Evolutionary conservation across 495 filamentous ascomycete species (phyloP).

Genomic region (Daldinia loculata): DNA sequence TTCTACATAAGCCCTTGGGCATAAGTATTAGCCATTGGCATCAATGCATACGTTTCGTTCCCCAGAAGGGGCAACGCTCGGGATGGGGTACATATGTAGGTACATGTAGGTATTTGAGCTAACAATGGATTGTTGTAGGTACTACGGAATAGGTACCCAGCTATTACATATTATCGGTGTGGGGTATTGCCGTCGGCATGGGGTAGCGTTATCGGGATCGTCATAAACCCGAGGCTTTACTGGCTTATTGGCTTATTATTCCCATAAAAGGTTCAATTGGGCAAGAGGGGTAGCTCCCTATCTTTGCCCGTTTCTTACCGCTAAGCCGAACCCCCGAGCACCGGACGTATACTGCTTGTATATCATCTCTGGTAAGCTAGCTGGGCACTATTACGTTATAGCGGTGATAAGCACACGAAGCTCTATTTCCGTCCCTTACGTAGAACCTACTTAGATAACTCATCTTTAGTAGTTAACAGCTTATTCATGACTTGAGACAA

Average conservation of each 20-base stretch:
- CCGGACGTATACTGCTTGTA: slow-evolving; percentile 11
- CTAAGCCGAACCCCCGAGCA: slow-evolving; percentile 38
- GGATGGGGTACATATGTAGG: slow-evolving; percentile 2
- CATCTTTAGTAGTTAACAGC: neutral
- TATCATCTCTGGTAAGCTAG: slow-evolving; percentile 21
- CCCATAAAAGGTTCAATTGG: slow-evolving; percentile 26
- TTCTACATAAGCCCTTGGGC: neutral
- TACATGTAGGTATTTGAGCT: too few species aligned
- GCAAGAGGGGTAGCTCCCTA: slow-evolving; percentile 20
- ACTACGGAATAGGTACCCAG: too few species aligned
- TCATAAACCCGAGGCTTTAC: slow-evolving; percentile 17
- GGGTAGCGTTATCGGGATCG: slow-evolving; percentile 34
- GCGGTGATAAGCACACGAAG: slow-evolving; percentile 7
- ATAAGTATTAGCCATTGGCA: neutral
- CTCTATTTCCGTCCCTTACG: neutral
- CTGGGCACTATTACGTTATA: slow-evolving; percentile 31
- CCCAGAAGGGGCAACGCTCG: neutral
- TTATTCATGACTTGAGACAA: neutral
- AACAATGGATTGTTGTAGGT: too few species aligned
- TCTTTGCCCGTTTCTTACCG: slow-evolving; percentile 20
- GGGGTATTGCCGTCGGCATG: slow-evolving; percentile 13
- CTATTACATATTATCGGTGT: neutral
- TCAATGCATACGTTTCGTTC: slow-evolving; percentile 3
- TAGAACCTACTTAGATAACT: neutral
- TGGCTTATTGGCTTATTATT: neutral